These are phyloP conservation scores for Asclepias syriaca DNA, from an alignment of 257 asterid species.

Conservation along the genomic window DNA sequence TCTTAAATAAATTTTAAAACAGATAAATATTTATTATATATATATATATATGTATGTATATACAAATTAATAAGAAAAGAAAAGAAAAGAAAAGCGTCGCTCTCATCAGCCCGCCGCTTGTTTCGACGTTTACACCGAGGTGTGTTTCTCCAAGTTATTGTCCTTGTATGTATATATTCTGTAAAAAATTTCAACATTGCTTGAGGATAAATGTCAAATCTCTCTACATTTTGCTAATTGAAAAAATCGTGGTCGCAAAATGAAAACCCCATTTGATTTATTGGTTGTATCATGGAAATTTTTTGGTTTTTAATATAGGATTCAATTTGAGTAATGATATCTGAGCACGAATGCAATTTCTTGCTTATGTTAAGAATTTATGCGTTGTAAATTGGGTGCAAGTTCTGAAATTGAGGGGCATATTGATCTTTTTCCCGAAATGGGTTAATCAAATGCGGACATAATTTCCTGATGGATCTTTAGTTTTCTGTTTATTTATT, in stretches of 20 bases:
- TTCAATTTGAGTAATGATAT: neutral
- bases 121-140: no score
- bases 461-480: neutral
- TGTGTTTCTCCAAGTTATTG: no score
- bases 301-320: neutral
- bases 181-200: no score
- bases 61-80: no score
- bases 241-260: neutral
- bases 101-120: no score
- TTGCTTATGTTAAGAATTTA: neutral
- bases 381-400: neutral
- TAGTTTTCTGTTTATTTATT: neutral
- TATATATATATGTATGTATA: no score
- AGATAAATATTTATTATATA: no score
- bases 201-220: no score
- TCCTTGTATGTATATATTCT: no score
- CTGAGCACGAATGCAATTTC: neutral
- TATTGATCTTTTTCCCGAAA: neutral
- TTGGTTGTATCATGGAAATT: neutral
- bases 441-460: neutral
- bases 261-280: neutral
- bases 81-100: no score
- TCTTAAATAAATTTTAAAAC: no score
- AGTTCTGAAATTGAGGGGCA: neutral
- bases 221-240: no score